Conservation (phyloP, 805 yeast genomes). For the Kodamaea laetipori region DNA sequence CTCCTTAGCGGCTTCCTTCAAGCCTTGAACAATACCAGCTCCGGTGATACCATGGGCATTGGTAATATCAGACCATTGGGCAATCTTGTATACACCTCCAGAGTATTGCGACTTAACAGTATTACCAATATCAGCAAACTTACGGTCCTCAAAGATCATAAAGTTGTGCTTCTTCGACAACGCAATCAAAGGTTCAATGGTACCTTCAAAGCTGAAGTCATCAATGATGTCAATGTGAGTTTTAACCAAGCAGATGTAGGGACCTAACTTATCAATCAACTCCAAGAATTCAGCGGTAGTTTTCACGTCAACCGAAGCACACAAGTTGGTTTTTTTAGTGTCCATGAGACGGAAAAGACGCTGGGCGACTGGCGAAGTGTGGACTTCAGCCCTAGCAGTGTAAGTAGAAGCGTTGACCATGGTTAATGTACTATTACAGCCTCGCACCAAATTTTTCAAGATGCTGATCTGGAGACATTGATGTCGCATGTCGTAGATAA, state of each 20-base stretch:
- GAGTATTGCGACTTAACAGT: conserved; percentile 93
- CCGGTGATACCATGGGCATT: conserved; percentile 99
- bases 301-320: conserved; percentile 92
- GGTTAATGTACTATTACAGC: background rate
- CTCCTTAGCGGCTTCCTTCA: conserved; percentile 77
- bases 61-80: conserved; percentile 94
- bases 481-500: background rate
- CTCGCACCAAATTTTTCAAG: conserved; percentile 1
- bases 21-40: conserved; percentile 85
- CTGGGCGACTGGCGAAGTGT: conserved; percentile 77
- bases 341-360: conserved; percentile 76
- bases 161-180: conserved; percentile 83
- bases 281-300: conserved; percentile 73
- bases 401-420: conserved; percentile 47
- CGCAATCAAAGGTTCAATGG: conserved; percentile 70
- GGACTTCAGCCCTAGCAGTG: conserved; percentile 66
- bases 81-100: conserved; percentile 86
- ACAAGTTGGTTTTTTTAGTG: conserved; percentile 78
- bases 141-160: conserved; percentile 93
- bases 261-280: conserved; percentile 81
- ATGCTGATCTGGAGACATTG: background rate
- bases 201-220: conserved; percentile 81
- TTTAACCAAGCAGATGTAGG: conserved; percentile 86
- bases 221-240: conserved; percentile 93
- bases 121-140: conserved; percentile 97